Evolutionary conservation across 2,329 filamentous ascomycete species (phyloP), one percentile per base, ranked within the genome.

Genomic region (Talaromyces marneffei): DNA sequence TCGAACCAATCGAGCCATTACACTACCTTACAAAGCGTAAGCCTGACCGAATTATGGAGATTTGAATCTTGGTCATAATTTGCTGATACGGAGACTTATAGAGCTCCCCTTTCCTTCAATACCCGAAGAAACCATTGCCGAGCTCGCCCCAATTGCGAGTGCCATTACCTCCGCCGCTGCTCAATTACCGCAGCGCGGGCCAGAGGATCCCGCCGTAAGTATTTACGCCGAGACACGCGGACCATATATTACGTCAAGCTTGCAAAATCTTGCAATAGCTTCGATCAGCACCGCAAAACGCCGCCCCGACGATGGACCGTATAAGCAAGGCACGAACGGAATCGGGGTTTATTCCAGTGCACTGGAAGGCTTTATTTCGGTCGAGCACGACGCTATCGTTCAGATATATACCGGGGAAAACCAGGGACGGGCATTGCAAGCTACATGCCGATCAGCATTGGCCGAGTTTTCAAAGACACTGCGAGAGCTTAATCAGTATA

Each of bases 321-420:
- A 99, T 74, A 87, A 87, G 62, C 84, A 90, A 62, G 93, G 92
- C 14, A 94, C 90, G 23, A 97, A 94, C 74, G 93, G 92, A 4
- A 95, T 99, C 52, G 87, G 89, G 2, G 91, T 89, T 37, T 99
- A 99, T 72, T 89, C 91, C 0, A 87, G 88, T 69, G 90, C 89
- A 0, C 86, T 99, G 77, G 91, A 97, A 72, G 90, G 88, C 6
- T 87, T 97, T 64, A 93, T 96, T 66, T 76, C 89, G 27, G 87
- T 92, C 10, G 94, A 99, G 75, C 92, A 96, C 74, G 90, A 96
- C 62, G 96, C 92, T 69, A 90, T 97, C 52, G 90, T 88, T 70
- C 88, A 86, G 64, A 86, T 99, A 61, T 99, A 97, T 72, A 83
- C 87, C 27, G 85, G 90, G 8, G 90, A 94, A 61, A 91, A 96